These are phyloP conservation scores for Cytospora piceicola DNA, from an alignment of 2,329 filamentous ascomycete genomes.

Conservation along the genomic window DNA sequence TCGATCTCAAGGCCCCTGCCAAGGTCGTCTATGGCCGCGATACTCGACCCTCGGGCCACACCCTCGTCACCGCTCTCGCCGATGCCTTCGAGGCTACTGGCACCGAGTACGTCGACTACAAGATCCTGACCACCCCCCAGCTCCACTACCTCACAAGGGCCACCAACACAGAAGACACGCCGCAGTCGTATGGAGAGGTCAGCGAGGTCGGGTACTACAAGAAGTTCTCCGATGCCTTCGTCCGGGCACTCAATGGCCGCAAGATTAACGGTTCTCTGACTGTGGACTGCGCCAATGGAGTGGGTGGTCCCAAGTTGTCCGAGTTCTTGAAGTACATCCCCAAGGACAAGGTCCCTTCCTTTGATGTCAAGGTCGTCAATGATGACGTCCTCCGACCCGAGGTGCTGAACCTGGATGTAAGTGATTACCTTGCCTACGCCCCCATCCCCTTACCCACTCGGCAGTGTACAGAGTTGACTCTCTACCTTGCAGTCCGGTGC, in stretches of 20 bases:
- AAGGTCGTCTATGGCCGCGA: constrained; percentile 90
- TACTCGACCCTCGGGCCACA: constrained; percentile 88
- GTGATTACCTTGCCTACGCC: constrained; percentile 34
- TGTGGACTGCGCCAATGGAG: constrained; percentile 95
- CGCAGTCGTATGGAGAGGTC: constrained; percentile 83
- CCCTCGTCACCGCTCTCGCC: constrained; percentile 76
- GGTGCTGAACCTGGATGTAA: constrained; percentile 83
- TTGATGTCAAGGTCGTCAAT: constrained; percentile 87
- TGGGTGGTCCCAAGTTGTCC: constrained; percentile 87
- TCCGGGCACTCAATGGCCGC: constrained; percentile 76
- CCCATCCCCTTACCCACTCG: background rate
- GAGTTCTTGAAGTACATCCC: constrained; percentile 86
- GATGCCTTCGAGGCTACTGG: constrained; percentile 78
- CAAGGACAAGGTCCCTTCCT: constrained; percentile 64
- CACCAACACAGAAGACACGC: constrained; percentile 87
- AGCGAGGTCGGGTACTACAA: constrained; percentile 94
- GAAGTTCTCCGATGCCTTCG: constrained; percentile 86
- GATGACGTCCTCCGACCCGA: constrained; percentile 92
- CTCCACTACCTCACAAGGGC: constrained; percentile 95
- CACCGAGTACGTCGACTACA: constrained; percentile 80
- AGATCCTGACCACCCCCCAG: constrained; percentile 94
- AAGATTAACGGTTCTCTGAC: constrained; percentile 75
- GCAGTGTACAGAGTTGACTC: constrained; percentile 26
- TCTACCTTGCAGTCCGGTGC: constrained; percentile 72
- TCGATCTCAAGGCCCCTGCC: constrained; percentile 71